These are phyloP conservation scores for Tritrichomonas musculus DNA, from an alignment of 208 protist species.

Conservation along the genomic window DNA sequence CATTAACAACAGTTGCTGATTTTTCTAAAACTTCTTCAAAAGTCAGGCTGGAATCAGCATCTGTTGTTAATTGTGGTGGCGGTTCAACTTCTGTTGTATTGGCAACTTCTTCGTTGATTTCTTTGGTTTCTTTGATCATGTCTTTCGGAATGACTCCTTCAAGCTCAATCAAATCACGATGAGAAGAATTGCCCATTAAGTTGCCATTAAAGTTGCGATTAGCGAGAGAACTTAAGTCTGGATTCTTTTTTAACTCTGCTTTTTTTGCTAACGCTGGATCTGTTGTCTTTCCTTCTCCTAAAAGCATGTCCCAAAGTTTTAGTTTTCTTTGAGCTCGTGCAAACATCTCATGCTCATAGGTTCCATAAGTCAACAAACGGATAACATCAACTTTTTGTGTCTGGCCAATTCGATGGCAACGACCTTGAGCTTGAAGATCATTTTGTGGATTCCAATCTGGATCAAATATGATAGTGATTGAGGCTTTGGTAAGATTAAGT, in stretches of 20 bases:
- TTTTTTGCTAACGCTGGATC: not conserved
- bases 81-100: not conserved
- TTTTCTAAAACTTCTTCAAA: not conserved
- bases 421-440: slow-evolving; percentile 84
- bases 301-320: not conserved
- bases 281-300: not conserved
- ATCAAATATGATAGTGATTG: slow-evolving; percentile 69
- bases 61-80: not conserved
- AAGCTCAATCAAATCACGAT: too few species aligned
- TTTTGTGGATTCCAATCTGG: slow-evolving; percentile 93
- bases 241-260: not conserved
- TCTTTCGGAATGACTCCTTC: not conserved
- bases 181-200: too few species aligned
- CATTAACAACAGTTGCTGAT: not conserved
- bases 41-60: not conserved
- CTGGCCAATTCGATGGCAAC: slow-evolving; percentile 85
- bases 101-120: not conserved
- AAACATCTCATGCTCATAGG: slow-evolving; percentile 81
- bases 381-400: slow-evolving; percentile 76
- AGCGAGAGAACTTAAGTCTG: not conserved
- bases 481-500: slow-evolving; percentile 64
- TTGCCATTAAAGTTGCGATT: not conserved
- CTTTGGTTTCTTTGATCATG: not conserved
- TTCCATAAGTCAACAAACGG: slow-evolving; percentile 76
- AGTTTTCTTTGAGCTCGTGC: slow-evolving; percentile 71